These are phyloP conservation scores for Cercospora janseana DNA, from an alignment of 2,329 filamentous ascomycete genomes.

Conservation along the genomic window DNA sequence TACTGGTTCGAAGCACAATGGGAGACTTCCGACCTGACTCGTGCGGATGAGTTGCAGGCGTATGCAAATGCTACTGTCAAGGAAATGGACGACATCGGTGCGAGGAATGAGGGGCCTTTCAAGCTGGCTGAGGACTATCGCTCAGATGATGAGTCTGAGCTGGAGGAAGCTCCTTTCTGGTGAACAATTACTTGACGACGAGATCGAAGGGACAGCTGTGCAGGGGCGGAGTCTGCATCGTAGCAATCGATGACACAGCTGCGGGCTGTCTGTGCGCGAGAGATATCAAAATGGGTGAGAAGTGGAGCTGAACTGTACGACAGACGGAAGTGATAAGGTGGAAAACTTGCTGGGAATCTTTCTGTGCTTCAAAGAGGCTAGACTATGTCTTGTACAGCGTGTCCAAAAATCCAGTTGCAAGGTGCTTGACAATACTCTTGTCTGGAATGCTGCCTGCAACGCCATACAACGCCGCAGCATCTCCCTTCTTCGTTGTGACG, in stretches of 20 bases:
- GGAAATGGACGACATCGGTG: conserved; percentile 22
- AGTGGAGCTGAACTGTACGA: not conserved
- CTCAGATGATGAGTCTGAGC: conserved; percentile 11
- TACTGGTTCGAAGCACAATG: conserved; percentile 24
- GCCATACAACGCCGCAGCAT: conserved; percentile 86
- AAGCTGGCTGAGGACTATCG: not conserved
- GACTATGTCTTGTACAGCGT: conserved; percentile 53
- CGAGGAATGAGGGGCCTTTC: conserved; percentile 19
- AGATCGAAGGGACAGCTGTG: no score
- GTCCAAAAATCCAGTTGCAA: conserved; percentile 89
- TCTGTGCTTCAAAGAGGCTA: not conserved
- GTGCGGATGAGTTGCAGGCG: conserved; percentile 17
- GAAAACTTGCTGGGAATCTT: no score
- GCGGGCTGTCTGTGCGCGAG: no score
- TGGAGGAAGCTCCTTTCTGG: conserved; percentile 15
- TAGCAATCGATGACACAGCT: no score
- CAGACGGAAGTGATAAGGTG: not conserved
- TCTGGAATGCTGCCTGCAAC: conserved; percentile 93
- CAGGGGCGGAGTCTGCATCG: no score
- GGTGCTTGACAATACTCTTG: conserved; percentile 87
- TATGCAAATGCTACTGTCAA: conserved; percentile 19
- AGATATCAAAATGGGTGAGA: no score
- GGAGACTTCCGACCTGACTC: conserved; percentile 20
- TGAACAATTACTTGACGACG: not conserved
- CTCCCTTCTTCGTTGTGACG: conserved; percentile 62